Evolutionary conservation across 768 basidiomycete species (phyloP), one percentile per base, ranked within the genome.

Genomic region (Russula brevipes): DNA sequence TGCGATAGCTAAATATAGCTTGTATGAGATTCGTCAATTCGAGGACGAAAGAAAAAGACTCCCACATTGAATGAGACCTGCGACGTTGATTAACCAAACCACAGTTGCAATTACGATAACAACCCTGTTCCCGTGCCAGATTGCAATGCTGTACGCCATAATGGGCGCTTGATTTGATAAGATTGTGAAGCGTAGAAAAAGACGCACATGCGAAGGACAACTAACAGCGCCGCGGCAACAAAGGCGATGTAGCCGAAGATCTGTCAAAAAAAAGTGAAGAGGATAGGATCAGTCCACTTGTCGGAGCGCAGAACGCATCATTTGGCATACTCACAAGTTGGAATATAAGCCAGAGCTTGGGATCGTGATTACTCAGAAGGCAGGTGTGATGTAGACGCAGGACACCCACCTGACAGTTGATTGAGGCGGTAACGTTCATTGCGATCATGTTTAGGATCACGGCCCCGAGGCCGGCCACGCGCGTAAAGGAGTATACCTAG

Each of bases 401-500:
- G 50, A 45, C 3, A 41, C 58, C 11, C 12, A 60, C 63, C 24
- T 64, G 52, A 38, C 63, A 64, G 47, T 64, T 60, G 7, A 64
- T 54, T 24, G 24, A 30, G 1, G 1, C 14, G n/a, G 45, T 17
- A 16, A 17, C 7, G 33, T 64, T 39, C 8, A 64, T 45, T 1
- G 46, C 46, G n/a, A 64, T n/a, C 33, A 60, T 38, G 30, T 41
- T 38, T 2, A 55, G 9, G 10, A 64, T 55, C 10, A 56, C 46
- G 16, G 45, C 14, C 31, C 35, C 0, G 6, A 64, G 58, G 11
- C 52, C 33, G 31, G n/a, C 2, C 5, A 60, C 1, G 38, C 63
- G 63, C 24, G 52, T 31, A 5, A 60, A 24, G 30, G 58, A 60
- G 51, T 64, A 64, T 0, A 64, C n/a, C 63, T 64, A 47, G 45